Conservation (phyloP, 2,329 filamentous ascomycete species). For the Pleomassaria siparia region DNA sequence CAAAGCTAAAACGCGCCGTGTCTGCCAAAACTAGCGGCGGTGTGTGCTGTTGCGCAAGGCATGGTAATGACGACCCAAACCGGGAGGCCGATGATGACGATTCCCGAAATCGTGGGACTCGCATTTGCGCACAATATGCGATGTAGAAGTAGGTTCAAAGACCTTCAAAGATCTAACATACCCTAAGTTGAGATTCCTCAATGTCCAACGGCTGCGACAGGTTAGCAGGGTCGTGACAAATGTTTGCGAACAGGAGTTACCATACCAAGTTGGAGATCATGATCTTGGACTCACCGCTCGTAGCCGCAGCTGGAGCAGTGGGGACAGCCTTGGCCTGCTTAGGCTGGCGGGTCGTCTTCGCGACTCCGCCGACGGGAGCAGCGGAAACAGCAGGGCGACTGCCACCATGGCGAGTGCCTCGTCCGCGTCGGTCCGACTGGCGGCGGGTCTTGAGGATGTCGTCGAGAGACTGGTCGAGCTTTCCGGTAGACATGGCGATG, state of each 20-base stretch:
- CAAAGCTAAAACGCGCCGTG: slow-evolving; percentile 33
- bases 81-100: slow-evolving; percentile 13
- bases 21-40: slow-evolving; percentile 29
- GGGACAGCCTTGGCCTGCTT: slow-evolving; percentile 64
- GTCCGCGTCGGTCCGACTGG: slow-evolving; percentile 47
- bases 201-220: slow-evolving; percentile 82
- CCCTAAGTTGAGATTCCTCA: slow-evolving; percentile 97
- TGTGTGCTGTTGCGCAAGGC: slow-evolving; percentile 2
- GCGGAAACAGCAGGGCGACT: slow-evolving; percentile 58
- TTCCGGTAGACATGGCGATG: slow-evolving; percentile 55
- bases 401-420: slow-evolving; percentile 46
- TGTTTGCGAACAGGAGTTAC: slow-evolving; percentile 11
- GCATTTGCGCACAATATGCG: slow-evolving; percentile 33
- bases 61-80: slow-evolving; percentile 23
- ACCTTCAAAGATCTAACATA: slow-evolving; percentile 80
- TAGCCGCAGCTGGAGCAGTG: slow-evolving; percentile 62
- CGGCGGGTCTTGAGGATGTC: slow-evolving; percentile 85
- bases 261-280: slow-evolving; percentile 98
- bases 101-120: slow-evolving; percentile 33
- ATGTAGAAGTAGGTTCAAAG: slow-evolving; percentile 43
- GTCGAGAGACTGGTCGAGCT: slow-evolving; percentile 95
- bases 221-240: slow-evolving; percentile 49
- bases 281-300: slow-evolving; percentile 84
- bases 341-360: slow-evolving; percentile 68
- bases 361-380: slow-evolving; percentile 80